Base-by-base conservation (phyloP, 1,284 basidiomycete species). In the Sporisorium iseilematis-ciliati region DNA sequence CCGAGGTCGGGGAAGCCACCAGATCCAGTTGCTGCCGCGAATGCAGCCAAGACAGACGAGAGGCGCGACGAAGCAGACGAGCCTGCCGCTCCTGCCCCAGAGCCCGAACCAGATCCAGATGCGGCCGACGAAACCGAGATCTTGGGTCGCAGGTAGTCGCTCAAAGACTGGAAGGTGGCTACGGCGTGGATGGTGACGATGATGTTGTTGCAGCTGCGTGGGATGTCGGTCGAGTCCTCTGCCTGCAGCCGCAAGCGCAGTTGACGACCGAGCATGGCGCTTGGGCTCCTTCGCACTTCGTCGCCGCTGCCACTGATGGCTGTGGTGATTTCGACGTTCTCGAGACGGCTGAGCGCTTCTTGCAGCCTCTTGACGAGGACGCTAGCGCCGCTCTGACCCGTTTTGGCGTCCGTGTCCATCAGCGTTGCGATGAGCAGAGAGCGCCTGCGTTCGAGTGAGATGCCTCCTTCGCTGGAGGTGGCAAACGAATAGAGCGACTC, bases 1-100 rank as follows among this genome's bases (percentile, higher is more conserved):
- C 52, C 48, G 20, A 68, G 65, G 46, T 71, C 62, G 10, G 68
- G 65, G 57, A 65, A 72, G 16, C 57, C 65, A 16, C 65, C 57
- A 14, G 68, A 62, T 21, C 87, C 87, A 7, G 85, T 91, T 0
- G 91, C 91, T 4, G 86, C 86, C 5, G 93, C 91, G 54, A 97
- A 89, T 3, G 95, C 92, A 26, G 95, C 94, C 49, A 98, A 89
- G 90, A 97, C 94, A 41, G 92, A 91, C 4, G 93, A 92, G 14
- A 97, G 86, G 14, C 93, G 89, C 16, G 91, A 91, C 20, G 63
- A 60, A 14, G 69, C 52, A 48, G 62, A 57, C 33, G 61, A 45
- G 21, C 62, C 63, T 12, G 62, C 48, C 21, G 66, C 54, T 14
- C 65, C 55, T 6, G 54, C 29, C 16, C 56, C 71, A 65, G 56